Evolutionary conservation across 352 stramenopile genomes (phyloP).

Genomic region (Thalassiosira livingstoniorum): DNA sequence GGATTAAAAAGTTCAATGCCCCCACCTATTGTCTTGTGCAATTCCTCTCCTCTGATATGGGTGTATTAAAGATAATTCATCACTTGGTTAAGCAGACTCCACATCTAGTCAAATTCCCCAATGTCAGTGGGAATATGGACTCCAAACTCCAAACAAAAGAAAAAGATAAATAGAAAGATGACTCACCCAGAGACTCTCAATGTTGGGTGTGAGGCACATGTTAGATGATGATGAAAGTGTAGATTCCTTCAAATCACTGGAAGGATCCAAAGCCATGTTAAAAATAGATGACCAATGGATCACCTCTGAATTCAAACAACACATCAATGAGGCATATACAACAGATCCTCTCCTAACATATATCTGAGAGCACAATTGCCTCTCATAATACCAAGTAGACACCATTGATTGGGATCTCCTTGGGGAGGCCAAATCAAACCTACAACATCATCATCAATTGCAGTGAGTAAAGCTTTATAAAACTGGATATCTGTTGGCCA

Average conservation of each 20-base stretch:
- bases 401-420: slow-evolving; percentile 18
- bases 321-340: background rate
- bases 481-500: slow-evolving; percentile 17
- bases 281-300: slow-evolving; percentile 19
- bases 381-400: background rate
- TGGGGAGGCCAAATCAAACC: background rate
- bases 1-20: too few relatives aligned
- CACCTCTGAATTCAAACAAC: slow-evolving; percentile 9
- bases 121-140: too few relatives aligned
- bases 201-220: too few relatives aligned
- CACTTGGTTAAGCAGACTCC: too few relatives aligned
- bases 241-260: background rate
- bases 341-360: background rate
- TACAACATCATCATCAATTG: background rate
- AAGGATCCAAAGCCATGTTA: slow-evolving; percentile 23
- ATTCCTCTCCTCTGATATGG: too few relatives aligned
- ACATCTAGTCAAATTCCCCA: too few relatives aligned
- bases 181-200: too few relatives aligned
- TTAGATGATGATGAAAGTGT: too few relatives aligned
- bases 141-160: too few relatives aligned
- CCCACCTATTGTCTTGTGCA: too few relatives aligned
- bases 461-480: slow-evolving; percentile 26
- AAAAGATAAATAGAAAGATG: too few relatives aligned
- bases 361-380: background rate
- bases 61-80: too few relatives aligned